Conservation (phyloP, 2,329 filamentous ascomycete species). For the Tolypocladium ovalisporum region DNA sequence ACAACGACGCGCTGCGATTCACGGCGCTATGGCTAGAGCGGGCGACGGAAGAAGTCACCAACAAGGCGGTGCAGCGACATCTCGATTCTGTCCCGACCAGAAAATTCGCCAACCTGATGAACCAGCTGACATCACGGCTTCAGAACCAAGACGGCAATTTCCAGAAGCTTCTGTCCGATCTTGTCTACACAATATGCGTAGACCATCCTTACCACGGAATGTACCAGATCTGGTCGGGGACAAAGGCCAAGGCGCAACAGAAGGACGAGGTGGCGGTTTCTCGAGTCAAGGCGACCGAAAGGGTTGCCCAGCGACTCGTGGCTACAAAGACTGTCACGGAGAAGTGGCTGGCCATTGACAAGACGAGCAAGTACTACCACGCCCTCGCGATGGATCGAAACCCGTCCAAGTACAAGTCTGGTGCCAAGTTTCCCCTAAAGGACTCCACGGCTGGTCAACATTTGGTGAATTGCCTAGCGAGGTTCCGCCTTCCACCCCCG, state of each 20-base stretch:
- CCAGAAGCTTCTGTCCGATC: conserved; percentile 59
- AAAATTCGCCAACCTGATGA: conserved; percentile 90
- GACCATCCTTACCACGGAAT: conserved; percentile 96
- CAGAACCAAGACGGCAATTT: conserved; percentile 62
- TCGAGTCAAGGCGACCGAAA: conserved; percentile 61
- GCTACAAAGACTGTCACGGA: conserved; percentile 36
- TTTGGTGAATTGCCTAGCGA: conserved; percentile 51
- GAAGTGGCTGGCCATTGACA: conserved; percentile 63
- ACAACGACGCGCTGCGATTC: conserved; percentile 84
- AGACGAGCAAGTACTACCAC: conserved; percentile 59
- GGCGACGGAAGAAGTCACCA: conserved; percentile 64
- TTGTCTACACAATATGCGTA: conserved; percentile 75
- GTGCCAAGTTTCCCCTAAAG: conserved; percentile 52
- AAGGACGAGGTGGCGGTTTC: conserved; percentile 67
- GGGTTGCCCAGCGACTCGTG: conserved; percentile 51
- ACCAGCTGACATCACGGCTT: conserved; percentile 89
- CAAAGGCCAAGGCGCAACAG: conserved; percentile 54
- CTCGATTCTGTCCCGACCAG: conserved; percentile 69
- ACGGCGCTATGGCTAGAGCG: conserved; percentile 90
- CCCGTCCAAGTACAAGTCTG: conserved; percentile 54
- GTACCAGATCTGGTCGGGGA: conserved; percentile 88
- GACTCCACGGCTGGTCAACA: conserved; percentile 52
- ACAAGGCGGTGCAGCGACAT: conserved; percentile 61
- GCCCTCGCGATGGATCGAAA: conserved; percentile 54
- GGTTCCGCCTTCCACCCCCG: conserved; percentile 69